Conservation (phyloP, 2,329 filamentous ascomycete genomes). For the Helicocarpus griseus region DNA sequence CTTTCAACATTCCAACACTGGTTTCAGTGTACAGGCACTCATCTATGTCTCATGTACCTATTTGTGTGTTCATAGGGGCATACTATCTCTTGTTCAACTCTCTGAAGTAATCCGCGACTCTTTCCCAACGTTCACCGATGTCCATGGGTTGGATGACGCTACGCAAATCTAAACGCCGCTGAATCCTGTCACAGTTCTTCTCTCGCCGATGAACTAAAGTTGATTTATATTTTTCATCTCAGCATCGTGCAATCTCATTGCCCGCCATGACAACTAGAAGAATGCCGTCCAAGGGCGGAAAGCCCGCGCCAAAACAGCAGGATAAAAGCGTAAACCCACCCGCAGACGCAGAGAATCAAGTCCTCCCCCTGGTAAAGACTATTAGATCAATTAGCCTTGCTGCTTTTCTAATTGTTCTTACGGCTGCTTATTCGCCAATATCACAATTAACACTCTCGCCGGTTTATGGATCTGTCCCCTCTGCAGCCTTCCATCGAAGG, state of each 20-base stretch:
- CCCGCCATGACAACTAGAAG: not conserved
- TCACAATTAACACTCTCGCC: conserved; percentile 66
- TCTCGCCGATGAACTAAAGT: not conserved
- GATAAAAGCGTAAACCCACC: not conserved
- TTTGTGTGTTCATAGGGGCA: not conserved
- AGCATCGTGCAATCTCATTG: not conserved
- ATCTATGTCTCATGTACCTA: not conserved
- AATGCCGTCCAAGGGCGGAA: not conserved
- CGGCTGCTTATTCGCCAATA: conserved; percentile 32
- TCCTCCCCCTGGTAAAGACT: conserved; percentile 18
- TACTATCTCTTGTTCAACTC: too few species aligned
- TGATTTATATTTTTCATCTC: not conserved
- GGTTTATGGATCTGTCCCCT: conserved; percentile 76
- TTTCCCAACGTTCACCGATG: too few species aligned
- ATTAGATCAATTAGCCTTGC: conserved; percentile 19
- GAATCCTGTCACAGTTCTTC: not conserved
- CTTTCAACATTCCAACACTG: too few species aligned
- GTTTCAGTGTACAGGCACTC: too few species aligned
- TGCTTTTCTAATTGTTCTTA: conserved; percentile 28
- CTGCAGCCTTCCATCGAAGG: conserved; percentile 60
- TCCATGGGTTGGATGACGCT: too few species aligned
- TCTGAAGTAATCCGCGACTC: too few species aligned
- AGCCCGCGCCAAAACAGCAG: not conserved
- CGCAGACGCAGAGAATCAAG: conserved; percentile 15
- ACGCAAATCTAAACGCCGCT: too few species aligned